These are phyloP conservation scores for Acanthamoeba pearcei DNA, from an alignment of 208 protist genomes.

Conservation along the genomic window DNA sequence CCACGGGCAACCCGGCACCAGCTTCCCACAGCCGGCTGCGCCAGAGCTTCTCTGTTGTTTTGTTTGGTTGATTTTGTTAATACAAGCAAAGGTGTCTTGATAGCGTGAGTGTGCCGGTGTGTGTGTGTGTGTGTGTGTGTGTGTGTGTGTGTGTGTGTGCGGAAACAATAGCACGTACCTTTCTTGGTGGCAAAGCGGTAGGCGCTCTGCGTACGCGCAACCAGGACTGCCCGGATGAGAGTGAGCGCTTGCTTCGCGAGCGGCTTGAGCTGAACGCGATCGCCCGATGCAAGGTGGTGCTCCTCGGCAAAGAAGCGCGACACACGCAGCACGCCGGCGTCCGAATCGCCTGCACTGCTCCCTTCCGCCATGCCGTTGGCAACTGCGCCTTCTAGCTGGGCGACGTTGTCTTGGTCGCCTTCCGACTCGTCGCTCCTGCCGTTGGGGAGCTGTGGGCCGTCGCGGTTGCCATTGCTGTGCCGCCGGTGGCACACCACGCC, in stretches of 20 bases:
- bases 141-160: no score
- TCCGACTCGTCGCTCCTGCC: neutral
- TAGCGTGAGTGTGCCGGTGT: no score
- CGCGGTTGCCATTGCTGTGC: conserved; percentile 11
- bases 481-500: conserved; percentile 47
- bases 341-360: neutral
- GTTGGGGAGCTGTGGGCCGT: neutral
- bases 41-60: conserved; percentile 7
- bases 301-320: conserved; percentile 52
- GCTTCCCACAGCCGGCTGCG: conserved; percentile 3
- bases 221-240: conserved; percentile 2
- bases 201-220: neutral
- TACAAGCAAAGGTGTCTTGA: no score
- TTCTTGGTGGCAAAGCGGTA: conserved; percentile 38
- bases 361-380: neutral
- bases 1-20: neutral
- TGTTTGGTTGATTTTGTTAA: no score
- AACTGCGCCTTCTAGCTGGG: neutral
- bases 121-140: no score
- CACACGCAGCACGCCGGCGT: neutral
- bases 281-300: neutral
- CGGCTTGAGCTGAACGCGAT: neutral
- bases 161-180: neutral
- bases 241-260: neutral
- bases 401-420: neutral